phyloP scores from a whole-genome alignment of 192 early-diverging fungal genomes.

The Dispira simplex region DNA sequence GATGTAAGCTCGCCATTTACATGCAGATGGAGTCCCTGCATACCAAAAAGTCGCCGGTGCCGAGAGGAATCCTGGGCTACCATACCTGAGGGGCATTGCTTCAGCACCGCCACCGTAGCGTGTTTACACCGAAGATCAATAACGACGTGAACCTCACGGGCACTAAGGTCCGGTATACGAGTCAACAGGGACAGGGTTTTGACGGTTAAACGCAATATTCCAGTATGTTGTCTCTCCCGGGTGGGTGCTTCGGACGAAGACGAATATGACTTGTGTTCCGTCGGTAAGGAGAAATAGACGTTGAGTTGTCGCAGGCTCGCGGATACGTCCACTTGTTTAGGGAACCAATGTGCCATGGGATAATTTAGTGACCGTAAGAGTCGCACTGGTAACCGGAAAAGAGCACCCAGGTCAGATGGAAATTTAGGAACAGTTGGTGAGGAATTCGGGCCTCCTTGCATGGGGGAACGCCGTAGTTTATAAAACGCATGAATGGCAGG shows the following conservation, averaged over 20 bases:
- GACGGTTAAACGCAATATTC: conserved; percentile 4
- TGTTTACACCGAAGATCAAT: conserved; percentile 6
- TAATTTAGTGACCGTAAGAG: background rate
- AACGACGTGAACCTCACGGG: background rate
- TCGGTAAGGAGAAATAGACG: conserved; percentile 8
- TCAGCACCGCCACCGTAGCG: background rate
- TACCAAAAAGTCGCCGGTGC: conserved; percentile 5
- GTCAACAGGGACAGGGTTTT: background rate
- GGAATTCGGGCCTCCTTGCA: background rate
- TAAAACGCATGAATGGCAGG: conserved; percentile 12
- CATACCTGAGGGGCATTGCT: background rate
- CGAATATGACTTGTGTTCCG: background rate
- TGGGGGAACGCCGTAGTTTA: background rate
- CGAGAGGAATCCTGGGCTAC: background rate
- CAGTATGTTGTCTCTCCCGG: background rate
- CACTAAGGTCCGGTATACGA: conserved; percentile 1
- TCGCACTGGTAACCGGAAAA: background rate
- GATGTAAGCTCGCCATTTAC: background rate
- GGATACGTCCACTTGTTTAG: background rate
- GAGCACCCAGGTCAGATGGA: background rate
- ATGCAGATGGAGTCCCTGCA: conserved; percentile 2
- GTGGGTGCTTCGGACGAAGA: conserved; percentile 6
- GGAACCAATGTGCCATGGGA: background rate
- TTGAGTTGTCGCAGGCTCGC: conserved; percentile 11
- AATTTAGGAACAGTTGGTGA: background rate